phyloP scores from a whole-genome alignment of 2,329 filamentous ascomycete genomes.

The Parastagonospora avenae region DNA sequence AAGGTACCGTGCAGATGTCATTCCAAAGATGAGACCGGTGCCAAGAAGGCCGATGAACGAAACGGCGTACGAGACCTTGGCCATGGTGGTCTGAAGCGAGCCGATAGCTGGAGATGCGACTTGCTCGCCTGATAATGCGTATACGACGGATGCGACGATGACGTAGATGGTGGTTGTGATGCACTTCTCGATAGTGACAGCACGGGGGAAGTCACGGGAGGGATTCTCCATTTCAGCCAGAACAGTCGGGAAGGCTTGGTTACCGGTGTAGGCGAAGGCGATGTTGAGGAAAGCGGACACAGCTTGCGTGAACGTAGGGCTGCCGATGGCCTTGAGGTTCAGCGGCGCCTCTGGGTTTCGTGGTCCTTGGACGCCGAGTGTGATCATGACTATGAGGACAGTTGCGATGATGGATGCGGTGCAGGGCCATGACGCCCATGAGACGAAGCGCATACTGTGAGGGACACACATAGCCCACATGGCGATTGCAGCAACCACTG shows the following conservation, averaged over 20 bases:
- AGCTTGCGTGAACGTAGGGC: slow-evolving; percentile 27
- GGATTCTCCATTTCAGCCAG: slow-evolving; percentile 35
- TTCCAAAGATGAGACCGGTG: slow-evolving; percentile 30
- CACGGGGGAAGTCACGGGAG: slow-evolving; percentile 30
- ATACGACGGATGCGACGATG: slow-evolving; percentile 28
- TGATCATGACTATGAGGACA: slow-evolving; percentile 34
- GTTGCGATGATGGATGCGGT: slow-evolving; percentile 27
- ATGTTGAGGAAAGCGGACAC: slow-evolving; percentile 34
- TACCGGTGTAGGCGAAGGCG: slow-evolving; percentile 34
- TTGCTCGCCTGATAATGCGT: slow-evolving; percentile 31
- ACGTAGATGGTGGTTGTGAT: slow-evolving; percentile 25
- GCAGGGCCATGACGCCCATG: slow-evolving; percentile 34
- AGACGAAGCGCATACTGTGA: slow-evolving; percentile 35
- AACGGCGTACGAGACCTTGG: slow-evolving; percentile 30
- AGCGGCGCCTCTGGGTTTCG: slow-evolving; percentile 24
- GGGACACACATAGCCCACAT: slow-evolving; percentile 37
- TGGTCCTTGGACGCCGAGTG: slow-evolving; percentile 30
- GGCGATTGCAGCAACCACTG: slow-evolving; percentile 25
- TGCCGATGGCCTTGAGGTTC: slow-evolving; percentile 28
- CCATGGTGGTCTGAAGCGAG: slow-evolving; percentile 24
- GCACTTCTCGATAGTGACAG: slow-evolving; percentile 34
- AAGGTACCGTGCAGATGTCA: slow-evolving; percentile 29
- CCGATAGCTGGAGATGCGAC: slow-evolving; percentile 32
- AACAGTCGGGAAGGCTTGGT: slow-evolving; percentile 35
- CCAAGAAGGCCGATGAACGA: slow-evolving; percentile 29